A percentile compares a stretch with the other conserved stretches of the same genome.
These are phyloP conservation scores for Diaporthe sp. DNA, from an alignment of 2,329 filamentous ascomycete species.

Conservation along the genomic window DNA sequence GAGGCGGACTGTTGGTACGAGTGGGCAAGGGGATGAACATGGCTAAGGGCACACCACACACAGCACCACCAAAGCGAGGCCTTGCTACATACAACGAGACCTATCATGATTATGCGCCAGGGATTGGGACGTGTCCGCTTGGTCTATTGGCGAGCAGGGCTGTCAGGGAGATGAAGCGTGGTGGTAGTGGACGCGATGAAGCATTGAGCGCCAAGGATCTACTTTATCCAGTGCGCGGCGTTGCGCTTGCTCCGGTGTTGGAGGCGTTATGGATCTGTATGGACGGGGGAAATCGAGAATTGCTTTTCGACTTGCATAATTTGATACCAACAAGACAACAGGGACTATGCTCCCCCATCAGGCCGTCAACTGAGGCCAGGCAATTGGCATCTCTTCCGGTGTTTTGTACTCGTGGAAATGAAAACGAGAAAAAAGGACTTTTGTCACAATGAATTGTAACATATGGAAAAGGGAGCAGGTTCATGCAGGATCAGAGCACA, in stretches of 20 bases:
- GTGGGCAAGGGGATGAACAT: too few relatives aligned
- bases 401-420: not conserved
- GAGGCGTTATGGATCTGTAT: conserved; percentile 32
- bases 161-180: not conserved
- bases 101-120: not conserved
- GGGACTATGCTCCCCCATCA: not conserved
- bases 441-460: not conserved
- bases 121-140: not conserved
- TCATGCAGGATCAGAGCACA: not conserved
- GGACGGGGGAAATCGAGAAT: conserved; percentile 20
- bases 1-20: not conserved
- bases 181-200: not conserved
- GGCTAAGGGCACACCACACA: not conserved
- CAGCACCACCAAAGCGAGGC: not conserved
- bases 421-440: not conserved
- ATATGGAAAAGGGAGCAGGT: not conserved
- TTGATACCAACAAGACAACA: conserved; percentile 16
- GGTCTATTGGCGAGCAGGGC: not conserved
- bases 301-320: conserved; percentile 29
- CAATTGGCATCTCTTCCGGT: too few relatives aligned
- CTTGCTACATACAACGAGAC: not conserved
- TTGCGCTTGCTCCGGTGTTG: conserved; percentile 28
- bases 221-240: not conserved
- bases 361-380: not conserved
- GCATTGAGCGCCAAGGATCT: conserved; percentile 13